Percentiles rank a stretch among this genome's conserved stretches.
Conservation (phyloP, 1,284 basidiomycete species). For the Fomitopsis betulina region DNA sequence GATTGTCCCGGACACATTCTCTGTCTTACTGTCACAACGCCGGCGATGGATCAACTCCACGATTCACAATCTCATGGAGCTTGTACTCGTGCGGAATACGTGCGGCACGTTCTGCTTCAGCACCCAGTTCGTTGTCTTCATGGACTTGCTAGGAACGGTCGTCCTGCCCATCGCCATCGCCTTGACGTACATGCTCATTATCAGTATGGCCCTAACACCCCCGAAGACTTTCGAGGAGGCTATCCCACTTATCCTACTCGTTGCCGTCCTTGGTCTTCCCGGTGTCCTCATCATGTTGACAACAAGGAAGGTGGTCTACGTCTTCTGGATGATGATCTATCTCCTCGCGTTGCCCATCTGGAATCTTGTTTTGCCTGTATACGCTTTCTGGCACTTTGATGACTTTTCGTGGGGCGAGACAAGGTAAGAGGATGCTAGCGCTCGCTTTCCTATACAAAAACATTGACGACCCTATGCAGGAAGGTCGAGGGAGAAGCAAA, state of each 20-base stretch:
- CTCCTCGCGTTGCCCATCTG: constrained; percentile 89
- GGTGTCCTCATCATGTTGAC: constrained; percentile 92
- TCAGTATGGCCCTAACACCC: constrained; percentile 77
- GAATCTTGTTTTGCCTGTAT: constrained; percentile 93
- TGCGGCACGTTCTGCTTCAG: constrained; percentile 97
- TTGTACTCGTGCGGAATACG: constrained; percentile 93
- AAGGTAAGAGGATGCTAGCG: constrained; percentile 47
- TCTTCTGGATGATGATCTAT: constrained; percentile 98
- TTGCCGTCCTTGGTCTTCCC: constrained; percentile 90
- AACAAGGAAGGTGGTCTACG: constrained; percentile 91
- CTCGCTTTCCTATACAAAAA: background rate
- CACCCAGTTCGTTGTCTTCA: constrained; percentile 98
- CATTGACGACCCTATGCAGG: constrained; percentile 37
- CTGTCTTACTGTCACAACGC: constrained; percentile 91
- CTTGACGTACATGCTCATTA: constrained; percentile 87
- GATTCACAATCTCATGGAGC: constrained; percentile 98
- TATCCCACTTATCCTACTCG: constrained; percentile 89
- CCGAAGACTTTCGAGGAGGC: constrained; percentile 88
- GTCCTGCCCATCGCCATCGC: constrained; percentile 93
- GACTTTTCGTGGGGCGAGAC: constrained; percentile 99
- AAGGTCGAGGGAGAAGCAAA: constrained; percentile 91
- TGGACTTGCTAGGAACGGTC: constrained; percentile 96
- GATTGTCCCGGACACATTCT: constrained; percentile 94
- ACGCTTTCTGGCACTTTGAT: constrained; percentile 99
- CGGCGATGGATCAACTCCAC: constrained; percentile 99